Percentiles rank a stretch among this genome's conserved stretches.
These are phyloP conservation scores for Salix exigua DNA, from an alignment of 345 rosid genomes.

Conservation along the genomic window DNA sequence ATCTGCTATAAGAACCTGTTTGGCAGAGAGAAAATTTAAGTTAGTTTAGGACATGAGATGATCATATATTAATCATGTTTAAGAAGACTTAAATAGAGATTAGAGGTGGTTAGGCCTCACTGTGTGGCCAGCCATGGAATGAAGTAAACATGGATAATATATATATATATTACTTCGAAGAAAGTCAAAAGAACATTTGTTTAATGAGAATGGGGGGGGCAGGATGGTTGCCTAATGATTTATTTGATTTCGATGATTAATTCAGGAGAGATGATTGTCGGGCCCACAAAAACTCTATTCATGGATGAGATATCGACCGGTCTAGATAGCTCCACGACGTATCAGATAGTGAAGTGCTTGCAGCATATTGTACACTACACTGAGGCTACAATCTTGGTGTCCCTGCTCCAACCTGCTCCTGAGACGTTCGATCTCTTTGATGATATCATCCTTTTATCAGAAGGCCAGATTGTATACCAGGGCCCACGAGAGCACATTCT, in stretches of 20 bases:
- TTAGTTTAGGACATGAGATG: no score
- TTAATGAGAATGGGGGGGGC: background rate
- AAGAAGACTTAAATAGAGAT: background rate
- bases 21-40: no score
- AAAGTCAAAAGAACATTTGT: background rate
- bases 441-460: slow-evolving; percentile 68
- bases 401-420: slow-evolving; percentile 87
- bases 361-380: slow-evolving; percentile 73
- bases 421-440: slow-evolving; percentile 89
- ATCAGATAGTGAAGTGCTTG: slow-evolving; percentile 79
- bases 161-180: no score
- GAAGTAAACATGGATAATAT: no score
- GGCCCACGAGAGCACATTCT: slow-evolving; percentile 72
- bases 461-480: slow-evolving; percentile 80
- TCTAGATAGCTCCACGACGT: slow-evolving; percentile 87
- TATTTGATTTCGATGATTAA: background rate
- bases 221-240: background rate
- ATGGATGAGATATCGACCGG: slow-evolving; percentile 99
- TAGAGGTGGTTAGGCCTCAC: background rate
- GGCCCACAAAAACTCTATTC: slow-evolving; percentile 79
- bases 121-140: background rate
- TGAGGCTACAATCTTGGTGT: slow-evolving; percentile 69
- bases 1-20: no score
- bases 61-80: no score
- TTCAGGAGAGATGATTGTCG: slow-evolving; percentile 93